Evolutionary conservation across 2,329 filamentous ascomycete species (phyloP).

Genomic region (Raffaelea deltoideospora): DNA sequence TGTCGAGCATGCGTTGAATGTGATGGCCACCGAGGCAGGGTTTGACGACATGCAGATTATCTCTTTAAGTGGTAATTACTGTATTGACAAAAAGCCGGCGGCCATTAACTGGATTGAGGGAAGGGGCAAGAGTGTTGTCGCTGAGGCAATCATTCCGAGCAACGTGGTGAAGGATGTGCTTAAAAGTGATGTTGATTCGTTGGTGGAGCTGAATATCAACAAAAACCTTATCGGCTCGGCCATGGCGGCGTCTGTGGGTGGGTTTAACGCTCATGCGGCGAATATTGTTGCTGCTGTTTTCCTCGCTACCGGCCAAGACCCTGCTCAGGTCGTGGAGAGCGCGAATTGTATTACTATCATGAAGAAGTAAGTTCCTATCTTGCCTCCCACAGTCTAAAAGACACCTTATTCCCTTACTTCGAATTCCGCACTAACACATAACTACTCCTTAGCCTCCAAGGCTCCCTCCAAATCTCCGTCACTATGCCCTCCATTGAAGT

Average conservation of each 20-base stretch:
- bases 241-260: slow-evolving; percentile 90
- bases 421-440: slow-evolving; percentile 10
- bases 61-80: slow-evolving; percentile 92
- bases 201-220: slow-evolving; percentile 83
- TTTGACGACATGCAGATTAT: slow-evolving; percentile 96
- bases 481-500: slow-evolving; percentile 98
- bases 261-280: slow-evolving; percentile 94
- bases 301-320: slow-evolving; percentile 91
- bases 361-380: slow-evolving; percentile 99
- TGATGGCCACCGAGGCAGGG: slow-evolving; percentile 77
- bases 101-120: slow-evolving; percentile 99
- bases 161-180: slow-evolving; percentile 76
- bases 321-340: slow-evolving; percentile 93
- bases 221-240: slow-evolving; percentile 97
- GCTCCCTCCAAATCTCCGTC: slow-evolving; percentile 87
- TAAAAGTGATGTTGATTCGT: slow-evolving; percentile 80
- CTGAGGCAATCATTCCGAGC: slow-evolving; percentile 87
- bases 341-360: slow-evolving; percentile 97
- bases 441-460: slow-evolving; percentile 48
- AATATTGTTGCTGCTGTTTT: slow-evolving; percentile 96
- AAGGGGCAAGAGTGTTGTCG: slow-evolving; percentile 89
- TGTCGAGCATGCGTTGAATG: slow-evolving; percentile 77
- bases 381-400: too few species aligned
- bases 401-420: not conserved
- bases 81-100: slow-evolving; percentile 93